phyloP scores from a whole-genome alignment of 768 basidiomycete genomes.

The Leccinum subgranulosum region DNA sequence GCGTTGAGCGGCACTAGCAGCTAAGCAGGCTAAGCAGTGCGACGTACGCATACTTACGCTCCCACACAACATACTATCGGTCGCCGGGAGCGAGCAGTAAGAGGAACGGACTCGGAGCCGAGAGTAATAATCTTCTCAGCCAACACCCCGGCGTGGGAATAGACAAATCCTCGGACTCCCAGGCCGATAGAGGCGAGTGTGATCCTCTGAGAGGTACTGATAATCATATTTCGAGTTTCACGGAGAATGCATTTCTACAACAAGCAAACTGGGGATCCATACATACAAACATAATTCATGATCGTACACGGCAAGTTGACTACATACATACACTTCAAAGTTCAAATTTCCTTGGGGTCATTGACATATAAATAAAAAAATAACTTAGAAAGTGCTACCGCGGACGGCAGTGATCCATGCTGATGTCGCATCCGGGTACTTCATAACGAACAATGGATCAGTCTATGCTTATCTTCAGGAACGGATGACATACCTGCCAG shows the following conservation, averaged over 20 bases:
- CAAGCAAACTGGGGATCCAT: not conserved
- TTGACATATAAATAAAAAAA: not conserved
- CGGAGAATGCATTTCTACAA: no score
- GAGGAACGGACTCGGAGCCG: no score
- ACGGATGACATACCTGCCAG: conserved; percentile 31
- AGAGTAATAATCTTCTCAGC: no score
- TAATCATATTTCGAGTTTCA: no score
- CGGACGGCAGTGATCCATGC: conserved; percentile 33
- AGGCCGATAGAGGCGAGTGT: no score
- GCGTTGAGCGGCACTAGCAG: no score
- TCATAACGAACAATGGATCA: not conserved
- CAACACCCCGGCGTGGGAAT: no score
- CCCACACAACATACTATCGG: not conserved
- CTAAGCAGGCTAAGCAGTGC: not conserved
- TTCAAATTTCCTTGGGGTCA: not conserved
- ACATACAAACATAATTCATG: not conserved
- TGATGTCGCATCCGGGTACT: conserved; percentile 37
- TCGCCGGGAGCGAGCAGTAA: not conserved
- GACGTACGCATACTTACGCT: not conserved
- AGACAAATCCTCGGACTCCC: no score
- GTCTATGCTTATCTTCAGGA: not conserved
- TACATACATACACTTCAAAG: not conserved
- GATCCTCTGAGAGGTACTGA: no score
- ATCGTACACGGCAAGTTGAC: not conserved
- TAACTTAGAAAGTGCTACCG: not conserved